phyloP scores from a whole-genome alignment of 169 alveolate species.

The Besnoitia besnoiti region DNA sequence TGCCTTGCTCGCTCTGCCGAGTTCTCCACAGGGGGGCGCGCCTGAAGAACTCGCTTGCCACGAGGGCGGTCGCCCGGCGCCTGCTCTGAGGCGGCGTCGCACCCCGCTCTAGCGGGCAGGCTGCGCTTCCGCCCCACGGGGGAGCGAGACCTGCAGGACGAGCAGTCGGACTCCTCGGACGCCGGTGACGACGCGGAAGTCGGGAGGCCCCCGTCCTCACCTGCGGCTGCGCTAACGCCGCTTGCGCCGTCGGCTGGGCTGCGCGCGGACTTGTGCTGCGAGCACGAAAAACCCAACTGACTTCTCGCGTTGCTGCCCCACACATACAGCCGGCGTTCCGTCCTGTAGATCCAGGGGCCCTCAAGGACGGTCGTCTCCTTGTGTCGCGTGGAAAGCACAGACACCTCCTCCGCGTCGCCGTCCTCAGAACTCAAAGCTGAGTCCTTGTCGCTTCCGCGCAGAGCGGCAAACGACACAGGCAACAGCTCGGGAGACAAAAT shows the following conservation, averaged over 20 bases:
- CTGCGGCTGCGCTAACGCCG: not conserved
- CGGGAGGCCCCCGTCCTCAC: not conserved
- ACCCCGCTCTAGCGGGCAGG: not conserved
- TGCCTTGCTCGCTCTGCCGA: no score
- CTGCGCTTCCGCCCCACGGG: not conserved
- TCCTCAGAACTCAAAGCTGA: not conserved
- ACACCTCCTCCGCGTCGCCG: not conserved
- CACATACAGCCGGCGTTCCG: constrained; percentile 12
- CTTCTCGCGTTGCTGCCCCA: constrained; percentile 2
- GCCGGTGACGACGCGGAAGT: not conserved
- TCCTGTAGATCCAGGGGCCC: not conserved
- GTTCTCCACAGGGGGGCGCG: no score
- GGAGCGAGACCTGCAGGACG: no score
- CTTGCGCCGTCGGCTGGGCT: not conserved
- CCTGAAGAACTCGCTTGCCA: no score
- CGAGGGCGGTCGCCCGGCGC: no score
- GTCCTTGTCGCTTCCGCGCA: not conserved
- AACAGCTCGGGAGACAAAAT: not conserved
- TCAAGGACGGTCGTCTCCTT: not conserved
- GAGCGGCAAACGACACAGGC: not conserved
- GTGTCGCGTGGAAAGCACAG: not conserved
- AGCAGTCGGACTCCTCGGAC: not conserved
- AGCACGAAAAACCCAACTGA: not conserved
- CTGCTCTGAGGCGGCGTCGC: not conserved
- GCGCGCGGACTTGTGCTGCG: not conserved